Percentiles rank a stretch among this genome's conserved stretches.
phyloP scores from a whole-genome alignment of 805 yeast genomes.

The Spathaspora girioi region DNA sequence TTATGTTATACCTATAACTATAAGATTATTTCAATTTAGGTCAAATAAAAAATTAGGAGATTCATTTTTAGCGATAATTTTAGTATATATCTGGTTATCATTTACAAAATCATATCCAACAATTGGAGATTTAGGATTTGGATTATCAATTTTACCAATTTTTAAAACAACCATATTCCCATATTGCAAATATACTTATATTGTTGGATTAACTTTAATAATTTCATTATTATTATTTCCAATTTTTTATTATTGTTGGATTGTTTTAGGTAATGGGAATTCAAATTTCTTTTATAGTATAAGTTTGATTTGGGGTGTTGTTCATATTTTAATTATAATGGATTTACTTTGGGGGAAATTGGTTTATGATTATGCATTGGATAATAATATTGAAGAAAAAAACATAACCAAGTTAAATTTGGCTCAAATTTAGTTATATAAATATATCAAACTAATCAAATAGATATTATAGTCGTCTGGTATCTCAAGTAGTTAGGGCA shows the following conservation, averaged over 20 bases:
- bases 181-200: constrained; percentile 44
- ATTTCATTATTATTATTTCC: constrained; percentile 69
- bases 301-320: constrained; percentile 72
- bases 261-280: constrained; percentile 89
- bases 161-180: constrained; percentile 47
- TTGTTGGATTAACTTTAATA: constrained; percentile 45
- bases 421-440: constrained; percentile 12
- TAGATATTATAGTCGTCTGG: not conserved
- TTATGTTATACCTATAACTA: constrained; percentile 69
- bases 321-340: constrained; percentile 61
- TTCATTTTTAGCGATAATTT: constrained; percentile 54
- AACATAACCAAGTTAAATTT: constrained; percentile 10
- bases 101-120: constrained; percentile 85
- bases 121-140: constrained; percentile 64
- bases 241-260: constrained; percentile 91
- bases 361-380: constrained; percentile 54
- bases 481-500: no score
- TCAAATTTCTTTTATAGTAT: constrained; percentile 95
- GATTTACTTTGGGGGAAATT: constrained; percentile 84
- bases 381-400: constrained; percentile 28
- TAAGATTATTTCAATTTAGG: constrained; percentile 49
- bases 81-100: constrained; percentile 42
- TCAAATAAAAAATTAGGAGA: constrained; percentile 21
- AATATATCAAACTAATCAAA: no score
- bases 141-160: constrained; percentile 33